Evolutionary conservation across 2,329 filamentous ascomycete species (phyloP), one percentile per base, ranked within the genome.

Genomic region (Alternaria metachromatica): DNA sequence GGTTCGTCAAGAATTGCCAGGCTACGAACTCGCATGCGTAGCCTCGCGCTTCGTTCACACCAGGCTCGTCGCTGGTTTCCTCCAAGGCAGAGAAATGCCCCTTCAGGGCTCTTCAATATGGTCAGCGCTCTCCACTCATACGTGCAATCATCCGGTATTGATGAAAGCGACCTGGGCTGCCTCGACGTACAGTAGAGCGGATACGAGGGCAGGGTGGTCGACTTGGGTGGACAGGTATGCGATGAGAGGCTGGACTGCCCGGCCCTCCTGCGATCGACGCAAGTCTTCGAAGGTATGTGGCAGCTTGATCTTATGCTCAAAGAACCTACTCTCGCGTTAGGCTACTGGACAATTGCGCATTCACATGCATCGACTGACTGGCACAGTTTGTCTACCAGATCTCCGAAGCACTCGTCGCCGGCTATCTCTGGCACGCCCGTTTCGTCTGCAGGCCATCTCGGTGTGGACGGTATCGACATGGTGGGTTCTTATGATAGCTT

Each of bases 21-120:
- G 92, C 92, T 13, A 93, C 90, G 65, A 93, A 91, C 81, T 95
- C 92, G 74, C 92, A 94, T 26, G 90, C 91, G 74, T 88, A 87
- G 20, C 90, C 90, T 58, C 92, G 86, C 13, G 90, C 87, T 61
- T 91, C 87, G 61, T 89, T 88, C 30, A 94, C 81, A 5, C 89
- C 88, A 63, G 88, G 87, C 62, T 91, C 86, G 55, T 85, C 83
- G 54, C 86, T 84, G 51, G 84, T 84, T 51, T 78, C 76, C 65
- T 91, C 90, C 33, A 85, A 82, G 12, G 87, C 85, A 23, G 87
- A 82, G 64, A 90, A 95, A 74, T 94, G 91, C 84, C 90, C 92
- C 75, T 91, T 92, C 28, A 94, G 82, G 2, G 90, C 91, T 53
- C 91, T 93, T 57, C 9, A 10, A 18, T 28, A 18, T 53, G 15